Conservation (phyloP, 2,329 filamentous ascomycete genomes). For the Rhynchosporium graminicola region DNA sequence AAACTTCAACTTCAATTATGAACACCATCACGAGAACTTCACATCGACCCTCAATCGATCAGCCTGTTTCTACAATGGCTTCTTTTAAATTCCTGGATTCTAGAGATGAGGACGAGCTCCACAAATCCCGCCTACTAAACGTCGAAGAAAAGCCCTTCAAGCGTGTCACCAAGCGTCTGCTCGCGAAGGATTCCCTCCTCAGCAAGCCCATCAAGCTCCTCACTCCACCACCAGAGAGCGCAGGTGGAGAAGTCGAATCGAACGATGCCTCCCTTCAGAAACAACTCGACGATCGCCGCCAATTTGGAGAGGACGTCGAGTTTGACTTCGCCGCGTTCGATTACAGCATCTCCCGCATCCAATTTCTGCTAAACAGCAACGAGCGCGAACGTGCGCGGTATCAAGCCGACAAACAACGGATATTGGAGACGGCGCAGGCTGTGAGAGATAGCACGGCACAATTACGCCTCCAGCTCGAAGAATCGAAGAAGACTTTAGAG, state of each 20-base stretch:
- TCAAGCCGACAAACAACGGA: slow-evolving; percentile 74
- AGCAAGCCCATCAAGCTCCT: slow-evolving; percentile 55
- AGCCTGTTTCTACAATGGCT: slow-evolving; percentile 45
- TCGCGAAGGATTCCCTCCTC: slow-evolving; percentile 66
- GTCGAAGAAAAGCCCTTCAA: slow-evolving; percentile 93
- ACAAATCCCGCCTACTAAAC: slow-evolving; percentile 82
- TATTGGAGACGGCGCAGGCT: slow-evolving; percentile 73
- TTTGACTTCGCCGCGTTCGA: slow-evolving; percentile 90
- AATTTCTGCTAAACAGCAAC: slow-evolving; percentile 84
- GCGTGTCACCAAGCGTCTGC: slow-evolving; percentile 79
- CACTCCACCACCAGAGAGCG: slow-evolving; percentile 65
- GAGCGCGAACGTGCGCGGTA: slow-evolving; percentile 81
- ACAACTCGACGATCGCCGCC: slow-evolving; percentile 56
- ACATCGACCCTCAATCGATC: background rate
- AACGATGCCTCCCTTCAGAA: slow-evolving; percentile 50
- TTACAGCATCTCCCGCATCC: slow-evolving; percentile 81
- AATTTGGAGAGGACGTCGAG: slow-evolving; percentile 79
- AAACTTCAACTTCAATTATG: background rate
- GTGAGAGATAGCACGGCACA: slow-evolving; percentile 75
- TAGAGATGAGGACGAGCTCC: slow-evolving; percentile 78
- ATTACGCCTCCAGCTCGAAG: slow-evolving; percentile 73
- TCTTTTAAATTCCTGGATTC: slow-evolving; percentile 71
- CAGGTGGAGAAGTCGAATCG: slow-evolving; percentile 46
- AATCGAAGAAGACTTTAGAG: slow-evolving; percentile 72
- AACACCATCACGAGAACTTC: background rate